These are phyloP conservation scores for Pharus latifolius DNA, from an alignment of 176 grass and related monocot genomes.

Conservation along the genomic window DNA sequence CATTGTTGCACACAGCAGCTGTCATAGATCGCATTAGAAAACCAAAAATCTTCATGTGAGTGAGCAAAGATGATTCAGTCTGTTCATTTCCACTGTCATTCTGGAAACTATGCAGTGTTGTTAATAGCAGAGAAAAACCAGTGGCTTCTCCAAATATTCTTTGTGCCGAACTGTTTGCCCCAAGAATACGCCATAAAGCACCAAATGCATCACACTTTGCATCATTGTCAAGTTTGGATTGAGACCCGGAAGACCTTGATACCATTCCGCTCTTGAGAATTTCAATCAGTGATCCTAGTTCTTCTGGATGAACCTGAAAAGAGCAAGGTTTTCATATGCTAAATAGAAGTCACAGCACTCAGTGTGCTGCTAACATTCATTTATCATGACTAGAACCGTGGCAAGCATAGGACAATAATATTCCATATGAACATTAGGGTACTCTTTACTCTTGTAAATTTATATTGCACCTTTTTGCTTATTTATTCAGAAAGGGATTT, in stretches of 20 bases:
- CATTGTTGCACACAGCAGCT: constrained; percentile 85
- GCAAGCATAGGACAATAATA: background rate
- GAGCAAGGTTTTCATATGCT: constrained; percentile 5
- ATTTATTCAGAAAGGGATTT: no score
- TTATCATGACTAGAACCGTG: background rate
- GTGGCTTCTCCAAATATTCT: constrained; percentile 97
- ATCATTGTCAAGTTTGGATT: constrained; percentile 87
- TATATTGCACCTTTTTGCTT: no score
- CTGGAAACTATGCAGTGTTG: constrained; percentile 83
- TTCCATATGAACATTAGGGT: no score
- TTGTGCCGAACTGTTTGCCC: constrained; percentile 76
- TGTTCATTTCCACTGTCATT: constrained; percentile 37
- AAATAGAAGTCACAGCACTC: constrained; percentile 1
- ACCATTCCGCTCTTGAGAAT: constrained; percentile 97
- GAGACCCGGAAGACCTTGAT: constrained; percentile 70
- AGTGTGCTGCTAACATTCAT: background rate
- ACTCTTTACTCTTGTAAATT: no score
- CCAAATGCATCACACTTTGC: constrained; percentile 86
- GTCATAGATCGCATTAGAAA: constrained; percentile 85
- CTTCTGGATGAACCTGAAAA: constrained; percentile 94
- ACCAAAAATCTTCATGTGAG: constrained; percentile 73
- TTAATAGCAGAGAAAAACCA: constrained; percentile 92
- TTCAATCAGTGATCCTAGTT: constrained; percentile 83
- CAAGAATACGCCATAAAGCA: constrained; percentile 94
- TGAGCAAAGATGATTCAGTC: constrained; percentile 38